phyloP scores from a whole-genome alignment of 139 green algal species.

The Eudorina sp. region DNA sequence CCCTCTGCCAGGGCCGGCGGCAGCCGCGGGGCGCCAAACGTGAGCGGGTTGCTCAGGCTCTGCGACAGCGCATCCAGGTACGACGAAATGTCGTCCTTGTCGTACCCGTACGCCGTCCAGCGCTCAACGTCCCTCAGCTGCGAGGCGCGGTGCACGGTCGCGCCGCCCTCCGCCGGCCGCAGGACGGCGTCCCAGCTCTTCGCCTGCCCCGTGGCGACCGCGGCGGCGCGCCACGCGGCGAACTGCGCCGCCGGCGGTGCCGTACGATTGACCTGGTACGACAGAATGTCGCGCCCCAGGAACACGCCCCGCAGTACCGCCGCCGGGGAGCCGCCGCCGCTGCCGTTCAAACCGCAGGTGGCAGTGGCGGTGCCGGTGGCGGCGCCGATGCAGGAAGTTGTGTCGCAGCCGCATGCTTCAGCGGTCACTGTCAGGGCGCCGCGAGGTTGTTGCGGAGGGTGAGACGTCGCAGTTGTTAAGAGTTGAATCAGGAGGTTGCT shows the following conservation, averaged over 20 bases:
- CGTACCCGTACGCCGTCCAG: constrained; percentile 6
- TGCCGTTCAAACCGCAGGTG: no score
- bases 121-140: constrained; percentile 21
- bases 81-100: neutral
- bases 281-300: neutral
- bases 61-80: neutral
- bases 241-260: constrained; percentile 33
- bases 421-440: no score
- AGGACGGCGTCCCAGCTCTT: constrained; percentile 5
- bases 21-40: neutral
- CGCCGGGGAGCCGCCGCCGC: neutral
- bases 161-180: neutral
- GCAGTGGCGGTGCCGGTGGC: no score
- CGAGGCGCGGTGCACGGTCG: neutral
- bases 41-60: neutral
- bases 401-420: no score
- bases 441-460: no score
- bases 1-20: neutral
- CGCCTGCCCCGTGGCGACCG: neutral
- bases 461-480: no score
- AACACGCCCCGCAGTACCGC: neutral
- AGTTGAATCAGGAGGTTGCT: no score
- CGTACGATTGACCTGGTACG: neutral
- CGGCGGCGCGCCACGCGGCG: neutral
- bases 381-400: no score